Conservation (phyloP, 192 early-diverging fungal genomes). For the Mortierella alpina region DNA sequence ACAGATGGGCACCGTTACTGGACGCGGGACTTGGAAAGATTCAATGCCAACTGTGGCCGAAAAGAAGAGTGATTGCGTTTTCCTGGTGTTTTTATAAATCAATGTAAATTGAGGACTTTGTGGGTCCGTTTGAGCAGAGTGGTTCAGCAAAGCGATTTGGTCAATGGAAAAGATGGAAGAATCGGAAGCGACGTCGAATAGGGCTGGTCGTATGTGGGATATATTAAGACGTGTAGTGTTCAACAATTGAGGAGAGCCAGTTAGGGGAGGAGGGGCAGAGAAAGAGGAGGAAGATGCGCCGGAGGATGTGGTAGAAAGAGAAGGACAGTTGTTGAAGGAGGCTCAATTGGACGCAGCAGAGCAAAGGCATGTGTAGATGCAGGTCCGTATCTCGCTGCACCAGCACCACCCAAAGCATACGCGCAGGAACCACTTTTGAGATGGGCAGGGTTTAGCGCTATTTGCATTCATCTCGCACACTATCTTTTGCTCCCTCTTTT, state of each 20-base stretch:
- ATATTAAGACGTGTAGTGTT: background rate
- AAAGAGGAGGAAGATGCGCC: background rate
- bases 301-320: background rate
- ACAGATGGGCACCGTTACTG: too few relatives aligned
- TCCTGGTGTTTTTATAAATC: background rate
- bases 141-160: background rate
- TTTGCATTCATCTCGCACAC: too few relatives aligned
- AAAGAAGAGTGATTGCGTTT: background rate
- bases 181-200: constrained; percentile 3
- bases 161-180: constrained; percentile 41
- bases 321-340: background rate
- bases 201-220: background rate
- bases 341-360: too few relatives aligned
- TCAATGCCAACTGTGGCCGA: background rate
- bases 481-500: background rate
- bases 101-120: background rate
- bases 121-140: background rate
- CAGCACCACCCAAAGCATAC: too few relatives aligned
- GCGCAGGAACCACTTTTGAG: too few relatives aligned
- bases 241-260: background rate
- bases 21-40: background rate
- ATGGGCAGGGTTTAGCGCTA: too few relatives aligned
- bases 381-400: too few relatives aligned
- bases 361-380: too few relatives aligned
- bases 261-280: background rate